These are phyloP conservation scores for Podaxis sp. DNA, from an alignment of 768 basidiomycete genomes.

Conservation along the genomic window DNA sequence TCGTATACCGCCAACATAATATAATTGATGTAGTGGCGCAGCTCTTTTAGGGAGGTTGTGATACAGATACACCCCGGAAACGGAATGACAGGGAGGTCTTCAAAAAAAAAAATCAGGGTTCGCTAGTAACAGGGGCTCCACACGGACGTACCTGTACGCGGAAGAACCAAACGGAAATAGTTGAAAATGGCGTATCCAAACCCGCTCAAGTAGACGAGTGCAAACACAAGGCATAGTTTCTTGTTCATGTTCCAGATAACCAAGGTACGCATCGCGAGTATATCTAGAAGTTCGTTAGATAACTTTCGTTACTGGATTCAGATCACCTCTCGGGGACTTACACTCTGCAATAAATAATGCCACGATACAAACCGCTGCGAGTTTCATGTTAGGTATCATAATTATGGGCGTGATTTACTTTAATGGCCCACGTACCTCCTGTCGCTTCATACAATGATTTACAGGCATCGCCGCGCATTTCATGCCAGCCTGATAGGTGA, in stretches of 20 bases:
- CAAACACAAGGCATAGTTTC: not conserved
- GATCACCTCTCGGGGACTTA: not conserved
- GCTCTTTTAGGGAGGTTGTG: no score
- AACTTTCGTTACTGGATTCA: no score
- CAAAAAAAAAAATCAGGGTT: not conserved
- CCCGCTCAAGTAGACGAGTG: not conserved
- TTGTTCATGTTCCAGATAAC: slow-evolving; percentile 1
- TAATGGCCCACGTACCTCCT: not conserved
- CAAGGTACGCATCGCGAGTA: not conserved
- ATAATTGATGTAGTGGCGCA: not conserved
- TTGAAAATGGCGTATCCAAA: not conserved
- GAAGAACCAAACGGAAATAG: not conserved
- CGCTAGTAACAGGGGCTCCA: not conserved
- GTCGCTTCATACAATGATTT: not conserved
- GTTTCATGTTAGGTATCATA: no score
- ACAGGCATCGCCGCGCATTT: not conserved
- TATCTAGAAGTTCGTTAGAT: not conserved
- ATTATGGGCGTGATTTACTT: no score
- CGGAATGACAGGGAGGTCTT: no score
- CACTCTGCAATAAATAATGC: slow-evolving; percentile 5
- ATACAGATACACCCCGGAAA: no score
- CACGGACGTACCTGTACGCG: not conserved
- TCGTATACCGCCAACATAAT: not conserved
- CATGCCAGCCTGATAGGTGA: not conserved
- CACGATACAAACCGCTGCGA: not conserved